Evolutionary conservation across 768 basidiomycete species (phyloP).

Genomic region (Kwoniella newhampshirensis): DNA sequence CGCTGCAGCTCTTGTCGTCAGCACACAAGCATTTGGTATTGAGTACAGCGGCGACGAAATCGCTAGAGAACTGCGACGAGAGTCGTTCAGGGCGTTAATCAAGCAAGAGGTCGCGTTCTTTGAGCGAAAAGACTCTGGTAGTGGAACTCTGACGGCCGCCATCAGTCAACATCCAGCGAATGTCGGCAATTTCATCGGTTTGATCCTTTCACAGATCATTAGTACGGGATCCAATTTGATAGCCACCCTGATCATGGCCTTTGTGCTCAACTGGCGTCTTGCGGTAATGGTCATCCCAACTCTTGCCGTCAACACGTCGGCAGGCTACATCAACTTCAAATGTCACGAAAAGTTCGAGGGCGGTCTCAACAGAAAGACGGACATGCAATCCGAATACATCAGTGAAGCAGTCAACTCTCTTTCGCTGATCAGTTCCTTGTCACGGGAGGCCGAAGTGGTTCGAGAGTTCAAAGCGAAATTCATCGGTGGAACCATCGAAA

Average conservation of each 20-base stretch:
- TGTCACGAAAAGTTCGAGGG: slow-evolving; percentile 33
- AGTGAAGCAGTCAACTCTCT: slow-evolving; percentile 38
- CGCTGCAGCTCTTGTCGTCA: slow-evolving; percentile 20
- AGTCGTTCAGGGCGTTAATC: slow-evolving; percentile 28
- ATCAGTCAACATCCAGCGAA: slow-evolving; percentile 36
- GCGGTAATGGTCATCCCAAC: slow-evolving; percentile 39
- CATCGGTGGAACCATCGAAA: slow-evolving; percentile 11
- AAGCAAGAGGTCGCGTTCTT: slow-evolving; percentile 50
- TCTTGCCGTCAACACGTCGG: slow-evolving; percentile 19
- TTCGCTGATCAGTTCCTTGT: slow-evolving; percentile 30
- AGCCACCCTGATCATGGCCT: slow-evolving; percentile 36
- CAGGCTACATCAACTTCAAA: slow-evolving; percentile 31
- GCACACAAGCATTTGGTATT: slow-evolving; percentile 29
- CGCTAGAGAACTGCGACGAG: slow-evolving; percentile 34
- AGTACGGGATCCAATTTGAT: slow-evolving; percentile 31
- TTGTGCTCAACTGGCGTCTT: slow-evolving; percentile 43
- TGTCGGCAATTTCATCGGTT: slow-evolving; percentile 38
- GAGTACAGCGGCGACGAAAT: slow-evolving; percentile 39
- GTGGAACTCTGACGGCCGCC: slow-evolving; percentile 46
- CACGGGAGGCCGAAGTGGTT: slow-evolving; percentile 34
- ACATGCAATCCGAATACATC: slow-evolving; percentile 33
- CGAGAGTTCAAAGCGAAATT: slow-evolving; percentile 26
- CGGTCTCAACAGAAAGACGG: slow-evolving; percentile 18
- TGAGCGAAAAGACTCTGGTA: slow-evolving; percentile 36
- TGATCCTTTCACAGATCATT: slow-evolving; percentile 42